phyloP scores from a whole-genome alignment of 306 rosid species.

The Alnus rubra region DNA sequence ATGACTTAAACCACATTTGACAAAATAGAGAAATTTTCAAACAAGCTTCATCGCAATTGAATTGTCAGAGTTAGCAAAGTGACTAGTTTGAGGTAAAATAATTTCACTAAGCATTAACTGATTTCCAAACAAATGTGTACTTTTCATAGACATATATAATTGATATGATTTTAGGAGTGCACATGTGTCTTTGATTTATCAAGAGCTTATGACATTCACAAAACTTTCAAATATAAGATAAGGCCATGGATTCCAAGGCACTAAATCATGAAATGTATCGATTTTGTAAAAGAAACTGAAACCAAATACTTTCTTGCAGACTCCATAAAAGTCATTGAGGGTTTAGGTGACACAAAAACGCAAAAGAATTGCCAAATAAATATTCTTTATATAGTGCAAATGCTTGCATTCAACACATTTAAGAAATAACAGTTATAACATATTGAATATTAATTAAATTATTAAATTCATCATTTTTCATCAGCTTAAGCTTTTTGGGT shows the following conservation, averaged over 20 bases:
- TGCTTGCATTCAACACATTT: neutral
- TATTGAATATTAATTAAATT: no score
- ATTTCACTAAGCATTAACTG: neutral
- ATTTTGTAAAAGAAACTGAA: neutral
- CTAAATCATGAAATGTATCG: neutral
- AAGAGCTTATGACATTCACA: neutral
- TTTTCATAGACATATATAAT: neutral
- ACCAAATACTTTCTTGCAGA: neutral
- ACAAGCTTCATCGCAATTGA: neutral
- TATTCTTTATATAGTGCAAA: neutral
- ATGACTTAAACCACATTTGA: neutral
- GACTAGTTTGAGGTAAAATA: neutral
- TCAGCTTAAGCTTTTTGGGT: neutral
- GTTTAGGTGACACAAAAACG: neutral
- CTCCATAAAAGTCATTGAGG: neutral
- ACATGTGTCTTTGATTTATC: neutral
- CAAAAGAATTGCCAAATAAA: neutral
- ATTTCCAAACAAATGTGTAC: neutral
- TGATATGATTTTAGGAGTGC: neutral
- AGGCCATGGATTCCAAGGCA: neutral
- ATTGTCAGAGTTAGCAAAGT: neutral
- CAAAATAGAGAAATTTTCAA: neutral
- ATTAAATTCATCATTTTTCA: conserved; percentile 1
- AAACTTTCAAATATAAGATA: neutral
- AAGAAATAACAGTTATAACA: neutral